Base-by-base conservation (phyloP, 805 yeast genomes). In the Saturnispora quitensis region DNA sequence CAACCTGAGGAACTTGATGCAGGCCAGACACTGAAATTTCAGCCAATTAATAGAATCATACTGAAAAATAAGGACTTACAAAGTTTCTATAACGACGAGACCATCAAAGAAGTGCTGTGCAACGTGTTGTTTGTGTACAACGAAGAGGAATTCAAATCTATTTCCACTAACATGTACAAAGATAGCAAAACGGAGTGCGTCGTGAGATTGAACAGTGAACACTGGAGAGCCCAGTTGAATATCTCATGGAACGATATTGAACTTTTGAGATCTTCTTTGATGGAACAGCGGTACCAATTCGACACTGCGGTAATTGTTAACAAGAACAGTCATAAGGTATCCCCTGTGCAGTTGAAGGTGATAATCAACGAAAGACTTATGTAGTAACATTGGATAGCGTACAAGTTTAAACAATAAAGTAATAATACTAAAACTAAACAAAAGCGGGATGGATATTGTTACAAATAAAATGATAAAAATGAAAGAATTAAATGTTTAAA, bases 141-240 rank as follows among this genome's bases (percentile, higher is more conserved):
- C 2, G 52, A 53, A 31, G 63, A 59, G 2, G 64, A 62, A 36
- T 44, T 65, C 8, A 43, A 50, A 15, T 51, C 56, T 18, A 24
- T 54, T 7, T 38, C 42, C 9, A 12, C 1, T 18, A 38, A 38
- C 13, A 25, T 20, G 42, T 31, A 43, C 25, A 40, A 40, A 33
- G 44, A 40, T 13, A 5, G 15, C 44, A 40, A 40, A 15, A 24
- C 27, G 8, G 44, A 40, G 17, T 40, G 44, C n/a, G 10, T 24
- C 12, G 44, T 40, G 13, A 24, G 12, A 2, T 48, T 63, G 40
- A 50, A 17, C 22, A 62, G 63, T 10, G 61, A 58, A 1, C 51
- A 54, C 9, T 65, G 68, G 66, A 56, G 55, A 43, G 61, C 64
- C 27, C 56, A 51, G 47, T 45, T 65, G 17, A 53, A 57, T 13